Evolutionary conservation across 1,284 basidiomycete species (phyloP), one percentile per base, ranked within the genome.

Genomic region (Spongiforma sp.): DNA sequence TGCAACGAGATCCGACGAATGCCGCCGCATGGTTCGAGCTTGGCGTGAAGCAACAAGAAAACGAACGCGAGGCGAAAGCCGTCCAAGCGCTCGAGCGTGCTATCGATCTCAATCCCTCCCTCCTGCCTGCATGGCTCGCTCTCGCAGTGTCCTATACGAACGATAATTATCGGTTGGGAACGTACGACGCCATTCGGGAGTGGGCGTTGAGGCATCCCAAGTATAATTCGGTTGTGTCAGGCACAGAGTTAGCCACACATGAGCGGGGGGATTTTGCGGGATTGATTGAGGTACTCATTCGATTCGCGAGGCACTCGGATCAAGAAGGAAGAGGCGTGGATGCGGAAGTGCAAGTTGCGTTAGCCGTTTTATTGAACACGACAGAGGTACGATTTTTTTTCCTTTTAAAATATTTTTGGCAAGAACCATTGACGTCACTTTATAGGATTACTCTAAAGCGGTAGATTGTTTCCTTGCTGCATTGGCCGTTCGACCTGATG

Each of bases 31-130:
- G 97, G 97, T 96, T 89, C 73, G 88, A 93, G 64, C 89, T 99
- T 54, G 97, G 98, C 32, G 90, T 99, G 55, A 97, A 95, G 79
- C 98, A 99, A 76, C 97, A 99, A 79, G 97, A 98, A 79, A 98
- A 98, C 77, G 97, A 99, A 78, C 89, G 96, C 28, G 97, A 99
- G 79, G 85, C 88, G 28, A 91, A 95, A 71, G 98, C 97, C 8
- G 88, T 99, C 59, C 85, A 90, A 56, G 98, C 97, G 1, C 84
- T 99, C 30, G 84, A 86, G 48, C 90, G 90, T 65, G 92, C 96
- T 3, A 82, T 95, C 55, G 88, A 93, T 69, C 85, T 99, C 26
- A 92, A 98, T 68, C 89, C 93, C 3, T 76, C 84, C 2, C 86
- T 91, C 70, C 82, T 94, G 9, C 87, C 90, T 1, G 88, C 96